Percentiles rank a stretch among this genome's conserved stretches.
These are phyloP conservation scores for Aspergillus incahuasiensis DNA, from an alignment of 495 filamentous ascomycete species.

Conservation along the genomic window DNA sequence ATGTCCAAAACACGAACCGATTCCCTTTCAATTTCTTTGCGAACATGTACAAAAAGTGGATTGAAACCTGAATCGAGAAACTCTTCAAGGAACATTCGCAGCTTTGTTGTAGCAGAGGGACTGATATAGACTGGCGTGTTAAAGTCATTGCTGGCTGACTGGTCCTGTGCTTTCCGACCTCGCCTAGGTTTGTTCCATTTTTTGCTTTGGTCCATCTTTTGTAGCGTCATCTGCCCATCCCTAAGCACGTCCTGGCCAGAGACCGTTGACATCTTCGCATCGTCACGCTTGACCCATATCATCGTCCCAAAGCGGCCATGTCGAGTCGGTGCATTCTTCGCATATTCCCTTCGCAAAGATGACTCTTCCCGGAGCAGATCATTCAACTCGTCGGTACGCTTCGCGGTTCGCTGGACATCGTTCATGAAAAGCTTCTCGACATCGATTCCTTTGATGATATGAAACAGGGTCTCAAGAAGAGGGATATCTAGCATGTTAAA, in stretches of 20 bases:
- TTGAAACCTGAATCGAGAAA: constrained; percentile 97
- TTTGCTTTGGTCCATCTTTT: constrained; percentile 88
- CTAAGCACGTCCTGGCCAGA: constrained; percentile 81
- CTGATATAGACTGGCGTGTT: constrained; percentile 66
- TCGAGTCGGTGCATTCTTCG: constrained; percentile 74
- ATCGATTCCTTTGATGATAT: constrained; percentile 86
- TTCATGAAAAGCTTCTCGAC: constrained; percentile 81
- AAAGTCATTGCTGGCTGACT: constrained; percentile 64
- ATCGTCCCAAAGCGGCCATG: constrained; percentile 96
- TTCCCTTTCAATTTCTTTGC: constrained; percentile 87
- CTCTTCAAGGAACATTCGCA: constrained; percentile 82
- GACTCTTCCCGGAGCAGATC: constrained; percentile 73
- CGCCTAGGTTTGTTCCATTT: constrained; percentile 78
- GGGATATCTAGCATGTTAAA: constrained; percentile 84
- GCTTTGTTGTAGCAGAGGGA: constrained; percentile 59
- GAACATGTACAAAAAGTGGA: constrained; percentile 79
- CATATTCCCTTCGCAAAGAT: constrained; percentile 70
- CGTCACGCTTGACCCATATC: constrained; percentile 90
- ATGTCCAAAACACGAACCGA: constrained; percentile 71
- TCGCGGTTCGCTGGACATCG: constrained; percentile 59
- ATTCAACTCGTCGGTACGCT: constrained; percentile 68
- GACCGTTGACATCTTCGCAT: constrained; percentile 74
- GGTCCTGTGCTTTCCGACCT: constrained; percentile 58
- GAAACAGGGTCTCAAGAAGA: constrained; percentile 84
- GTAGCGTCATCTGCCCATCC: constrained; percentile 64